Evolutionary conservation across 2,329 filamentous ascomycete species (phyloP).

Genomic region (Calonectria honghensis): DNA sequence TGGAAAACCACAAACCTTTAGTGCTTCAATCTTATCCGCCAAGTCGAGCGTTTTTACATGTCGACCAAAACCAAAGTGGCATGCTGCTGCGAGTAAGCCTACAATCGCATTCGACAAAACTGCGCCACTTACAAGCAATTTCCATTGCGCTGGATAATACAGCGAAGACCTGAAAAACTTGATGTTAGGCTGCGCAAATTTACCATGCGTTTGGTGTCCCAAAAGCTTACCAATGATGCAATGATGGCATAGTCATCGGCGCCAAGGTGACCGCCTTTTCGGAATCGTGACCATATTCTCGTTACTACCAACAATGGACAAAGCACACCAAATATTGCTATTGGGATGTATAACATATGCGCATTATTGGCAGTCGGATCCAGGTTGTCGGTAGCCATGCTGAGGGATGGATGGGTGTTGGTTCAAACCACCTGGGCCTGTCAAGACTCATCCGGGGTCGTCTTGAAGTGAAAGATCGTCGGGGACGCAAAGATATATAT

Average conservation of each 20-base stretch:
- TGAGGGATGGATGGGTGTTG: conserved; percentile 30
- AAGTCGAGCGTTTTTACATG: conserved; percentile 41
- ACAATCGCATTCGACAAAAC: neutral
- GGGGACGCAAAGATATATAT: conserved; percentile 48
- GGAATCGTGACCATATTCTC: conserved; percentile 49
- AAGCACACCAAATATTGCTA: conserved; percentile 51
- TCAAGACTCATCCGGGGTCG: conserved; percentile 39
- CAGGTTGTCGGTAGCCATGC: conserved; percentile 37
- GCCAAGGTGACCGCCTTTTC: conserved; percentile 47
- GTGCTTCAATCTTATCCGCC: conserved; percentile 46
- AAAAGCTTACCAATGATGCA: conserved; percentile 45
- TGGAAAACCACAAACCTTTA: conserved; percentile 42
- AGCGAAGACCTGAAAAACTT: conserved; percentile 37
- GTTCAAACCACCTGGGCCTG: conserved; percentile 38
- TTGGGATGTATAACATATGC: conserved; percentile 53
- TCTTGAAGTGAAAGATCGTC: conserved; percentile 36
- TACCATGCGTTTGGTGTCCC: neutral
- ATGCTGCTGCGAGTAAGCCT: conserved; percentile 44
- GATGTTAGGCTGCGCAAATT: conserved; percentile 14
- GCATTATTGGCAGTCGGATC: conserved; percentile 48
- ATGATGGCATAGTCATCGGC: conserved; percentile 51
- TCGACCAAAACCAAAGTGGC: conserved; percentile 51
- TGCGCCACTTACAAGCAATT: conserved; percentile 41
- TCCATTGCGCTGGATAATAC: conserved; percentile 44
- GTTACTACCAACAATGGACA: conserved; percentile 48